These are phyloP conservation scores for Celoporthe dispersa DNA, from an alignment of 2,329 filamentous ascomycete genomes.

Conservation along the genomic window DNA sequence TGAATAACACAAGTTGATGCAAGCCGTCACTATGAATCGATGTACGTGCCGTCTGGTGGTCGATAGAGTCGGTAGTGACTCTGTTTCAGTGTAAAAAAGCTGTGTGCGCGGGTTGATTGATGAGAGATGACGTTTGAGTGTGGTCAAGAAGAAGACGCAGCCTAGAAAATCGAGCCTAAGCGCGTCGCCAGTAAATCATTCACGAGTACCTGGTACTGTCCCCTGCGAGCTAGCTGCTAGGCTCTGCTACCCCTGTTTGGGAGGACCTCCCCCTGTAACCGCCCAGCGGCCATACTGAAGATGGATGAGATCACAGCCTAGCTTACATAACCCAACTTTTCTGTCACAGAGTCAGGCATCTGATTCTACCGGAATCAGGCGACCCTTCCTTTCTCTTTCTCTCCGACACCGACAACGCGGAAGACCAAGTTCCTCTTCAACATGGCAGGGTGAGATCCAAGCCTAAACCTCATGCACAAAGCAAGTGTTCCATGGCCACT, in stretches of 20 bases:
- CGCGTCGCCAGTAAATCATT: slow-evolving; percentile 7
- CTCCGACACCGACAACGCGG: background rate
- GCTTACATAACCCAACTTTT: slow-evolving; percentile 27
- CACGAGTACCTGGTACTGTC: background rate
- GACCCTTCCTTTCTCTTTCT: background rate
- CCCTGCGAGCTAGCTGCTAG: slow-evolving; percentile 10
- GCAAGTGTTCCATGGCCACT: background rate
- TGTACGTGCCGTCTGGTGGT: background rate
- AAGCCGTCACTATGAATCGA: background rate
- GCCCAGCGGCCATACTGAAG: background rate
- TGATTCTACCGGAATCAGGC: slow-evolving; percentile 17
- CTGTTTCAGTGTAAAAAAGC: background rate
- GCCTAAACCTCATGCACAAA: background rate
- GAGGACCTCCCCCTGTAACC: background rate
- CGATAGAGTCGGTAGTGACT: background rate
- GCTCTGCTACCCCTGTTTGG: slow-evolving; percentile 2
- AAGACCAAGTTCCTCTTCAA: slow-evolving; percentile 9
- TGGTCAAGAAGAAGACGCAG: slow-evolving; percentile 4
- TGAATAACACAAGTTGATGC: background rate
- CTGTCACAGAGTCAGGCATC: slow-evolving; percentile 21
- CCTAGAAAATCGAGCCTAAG: slow-evolving; percentile 17
- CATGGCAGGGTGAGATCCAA: slow-evolving; percentile 28
- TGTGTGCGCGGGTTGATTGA: background rate
- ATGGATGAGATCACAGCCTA: slow-evolving; percentile 24
- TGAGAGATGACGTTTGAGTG: background rate